Evolutionary conservation across 352 stramenopile species (phyloP).

Genomic region (Halophytophthora polymorphica): DNA sequence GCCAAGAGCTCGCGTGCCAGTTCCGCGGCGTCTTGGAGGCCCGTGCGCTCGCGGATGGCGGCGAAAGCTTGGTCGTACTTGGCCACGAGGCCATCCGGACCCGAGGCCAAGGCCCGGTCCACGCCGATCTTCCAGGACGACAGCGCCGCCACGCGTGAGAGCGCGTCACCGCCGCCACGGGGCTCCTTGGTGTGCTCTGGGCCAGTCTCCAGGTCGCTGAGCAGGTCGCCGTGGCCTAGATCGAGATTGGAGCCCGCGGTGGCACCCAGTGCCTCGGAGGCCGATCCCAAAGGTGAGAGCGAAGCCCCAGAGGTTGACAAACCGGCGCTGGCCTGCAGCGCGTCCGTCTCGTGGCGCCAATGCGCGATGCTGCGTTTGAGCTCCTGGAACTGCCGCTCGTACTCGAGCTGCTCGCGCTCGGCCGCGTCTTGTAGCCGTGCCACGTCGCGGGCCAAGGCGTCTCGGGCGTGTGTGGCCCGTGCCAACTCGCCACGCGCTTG

Average conservation of each 20-base stretch:
- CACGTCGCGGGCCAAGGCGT: constrained; percentile 46
- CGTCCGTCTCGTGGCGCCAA: constrained; percentile 32
- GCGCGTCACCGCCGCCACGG: constrained; percentile 10
- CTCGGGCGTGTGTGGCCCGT: constrained; percentile 40
- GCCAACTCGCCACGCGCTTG: constrained; percentile 40
- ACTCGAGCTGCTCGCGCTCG: constrained; percentile 51
- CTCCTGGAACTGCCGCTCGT: constrained; percentile 64
- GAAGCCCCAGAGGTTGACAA: not conserved
- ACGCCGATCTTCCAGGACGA: constrained; percentile 79
- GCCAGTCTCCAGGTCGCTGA: constrained; percentile 8
- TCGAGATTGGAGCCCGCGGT: not conserved
- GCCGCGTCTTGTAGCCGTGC: constrained; percentile 41
- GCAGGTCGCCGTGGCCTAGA: constrained; percentile 5
- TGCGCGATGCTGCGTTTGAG: constrained; percentile 55
- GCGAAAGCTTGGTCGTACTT: constrained; percentile 69
- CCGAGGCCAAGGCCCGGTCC: constrained; percentile 48
- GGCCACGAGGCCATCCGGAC: constrained; percentile 39
- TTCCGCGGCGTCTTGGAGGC: constrained; percentile 44
- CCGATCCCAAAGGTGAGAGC: too few relatives aligned
- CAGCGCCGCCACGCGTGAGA: constrained; percentile 50
- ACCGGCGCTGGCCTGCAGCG: constrained; percentile 12
- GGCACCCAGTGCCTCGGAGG: not conserved
- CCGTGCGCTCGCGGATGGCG: constrained; percentile 52
- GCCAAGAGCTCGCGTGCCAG: constrained; percentile 48
- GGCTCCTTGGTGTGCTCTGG: constrained; percentile 25